These are phyloP conservation scores for Viola odorata DNA, from an alignment of 345 rosid genomes.

Conservation along the genomic window DNA sequence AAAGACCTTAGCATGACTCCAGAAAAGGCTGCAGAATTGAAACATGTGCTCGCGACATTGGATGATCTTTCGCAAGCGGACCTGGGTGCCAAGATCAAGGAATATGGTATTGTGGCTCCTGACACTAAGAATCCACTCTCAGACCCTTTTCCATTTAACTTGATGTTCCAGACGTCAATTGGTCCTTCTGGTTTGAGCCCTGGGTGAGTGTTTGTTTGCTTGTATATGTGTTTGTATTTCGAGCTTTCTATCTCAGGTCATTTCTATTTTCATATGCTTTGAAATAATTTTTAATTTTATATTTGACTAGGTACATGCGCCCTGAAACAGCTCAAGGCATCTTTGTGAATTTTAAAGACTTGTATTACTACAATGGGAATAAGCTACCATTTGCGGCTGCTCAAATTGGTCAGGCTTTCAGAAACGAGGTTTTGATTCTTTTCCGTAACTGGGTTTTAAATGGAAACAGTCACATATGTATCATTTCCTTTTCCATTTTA, in stretches of 20 bases:
- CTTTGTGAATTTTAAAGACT: conserved; percentile 82
- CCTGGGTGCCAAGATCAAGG: conserved; percentile 75
- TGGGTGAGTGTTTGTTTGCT: conserved; percentile 43
- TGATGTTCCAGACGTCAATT: conserved; percentile 96
- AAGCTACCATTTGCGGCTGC: conserved; percentile 98
- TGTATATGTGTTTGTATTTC: not conserved
- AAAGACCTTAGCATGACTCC: conserved; percentile 63
- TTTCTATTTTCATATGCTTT: no score
- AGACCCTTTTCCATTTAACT: conserved; percentile 84
- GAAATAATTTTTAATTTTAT: no score
- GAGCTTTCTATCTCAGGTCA: no score
- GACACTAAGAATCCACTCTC: conserved; percentile 82
- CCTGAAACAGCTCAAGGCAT: conserved; percentile 99
- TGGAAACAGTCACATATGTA: no score
- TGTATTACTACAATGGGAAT: conserved; percentile 84
- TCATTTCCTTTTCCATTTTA: no score
- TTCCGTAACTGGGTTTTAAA: not conserved
- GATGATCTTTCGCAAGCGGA: conserved; percentile 74
- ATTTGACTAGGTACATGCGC: conserved; percentile 66
- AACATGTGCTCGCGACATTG: conserved; percentile 66
- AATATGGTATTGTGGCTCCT: conserved; percentile 76
- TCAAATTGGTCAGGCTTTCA: conserved; percentile 95
- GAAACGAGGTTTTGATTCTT: conserved; percentile 69
- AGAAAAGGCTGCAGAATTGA: conserved; percentile 79
- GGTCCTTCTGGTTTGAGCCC: conserved; percentile 83